phyloP scores from a whole-genome alignment of 352 stramenopile genomes.

The Globisporangium solare region DNA sequence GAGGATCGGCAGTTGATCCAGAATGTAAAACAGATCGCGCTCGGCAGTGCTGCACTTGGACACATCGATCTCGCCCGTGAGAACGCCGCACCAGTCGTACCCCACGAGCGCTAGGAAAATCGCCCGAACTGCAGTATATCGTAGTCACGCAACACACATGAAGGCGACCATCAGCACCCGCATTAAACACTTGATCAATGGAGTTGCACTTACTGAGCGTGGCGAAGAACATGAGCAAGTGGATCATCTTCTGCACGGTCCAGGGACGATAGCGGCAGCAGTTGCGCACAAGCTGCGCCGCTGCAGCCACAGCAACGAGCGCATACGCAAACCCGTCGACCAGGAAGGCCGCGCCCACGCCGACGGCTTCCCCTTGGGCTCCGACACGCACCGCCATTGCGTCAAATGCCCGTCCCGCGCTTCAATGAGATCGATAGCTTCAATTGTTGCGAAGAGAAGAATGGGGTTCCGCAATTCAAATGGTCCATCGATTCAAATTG shows the following conservation, averaged over 20 bases:
- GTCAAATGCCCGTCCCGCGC: too few species aligned
- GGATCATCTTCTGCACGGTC: constrained; percentile 87
- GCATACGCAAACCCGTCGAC: constrained; percentile 66
- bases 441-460: constrained; percentile 1
- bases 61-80: constrained; percentile 57
- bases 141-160: background rate
- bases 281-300: constrained; percentile 77
- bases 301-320: constrained; percentile 45
- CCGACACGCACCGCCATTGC: background rate
- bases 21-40: constrained; percentile 82
- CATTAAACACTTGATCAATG: too few species aligned
- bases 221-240: constrained; percentile 79
- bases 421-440: background rate
- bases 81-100: constrained; percentile 76
- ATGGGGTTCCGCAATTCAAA: background rate
- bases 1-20: constrained; percentile 80
- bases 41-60: constrained; percentile 53
- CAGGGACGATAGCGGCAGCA: constrained; percentile 78
- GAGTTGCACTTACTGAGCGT: constrained; percentile 36
- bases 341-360: constrained; percentile 61
- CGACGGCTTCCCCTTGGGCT: constrained; percentile 34
- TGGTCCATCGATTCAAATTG: too few species aligned
- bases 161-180: background rate
- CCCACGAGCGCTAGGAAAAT: constrained; percentile 72
- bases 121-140: constrained; percentile 32